These are phyloP conservation scores for Rhododendron mucronatum DNA, from an alignment of 148 eudicot species.

Conservation along the genomic window DNA sequence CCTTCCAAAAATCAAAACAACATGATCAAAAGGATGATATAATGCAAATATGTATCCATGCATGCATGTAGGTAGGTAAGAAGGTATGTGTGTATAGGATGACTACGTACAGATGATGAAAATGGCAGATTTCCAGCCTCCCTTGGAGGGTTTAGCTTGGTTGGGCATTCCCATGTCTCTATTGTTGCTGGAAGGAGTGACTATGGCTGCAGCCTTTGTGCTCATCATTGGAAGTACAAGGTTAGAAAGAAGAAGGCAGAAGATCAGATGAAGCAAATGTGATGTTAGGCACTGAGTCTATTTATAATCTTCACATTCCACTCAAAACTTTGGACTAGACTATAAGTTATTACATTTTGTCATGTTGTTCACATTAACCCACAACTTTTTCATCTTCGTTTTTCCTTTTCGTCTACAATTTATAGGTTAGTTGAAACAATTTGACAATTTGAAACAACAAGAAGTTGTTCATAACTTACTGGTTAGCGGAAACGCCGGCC, in stretches of 20 bases:
- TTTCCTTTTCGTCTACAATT: too few relatives aligned
- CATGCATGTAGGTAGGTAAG: neutral
- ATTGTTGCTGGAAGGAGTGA: neutral
- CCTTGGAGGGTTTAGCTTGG: conserved; percentile 11
- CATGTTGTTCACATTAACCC: too few relatives aligned
- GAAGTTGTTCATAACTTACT: too few relatives aligned
- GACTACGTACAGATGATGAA: conserved; percentile 43
- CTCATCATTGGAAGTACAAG: neutral
- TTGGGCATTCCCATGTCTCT: neutral
- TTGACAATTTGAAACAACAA: too few relatives aligned
- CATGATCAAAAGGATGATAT: neutral
- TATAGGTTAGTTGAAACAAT: too few relatives aligned
- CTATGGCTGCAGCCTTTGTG: neutral
- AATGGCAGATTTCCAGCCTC: conserved; percentile 56
- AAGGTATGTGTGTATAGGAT: neutral
- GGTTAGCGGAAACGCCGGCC: too few relatives aligned
- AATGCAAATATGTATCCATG: neutral
- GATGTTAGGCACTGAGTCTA: neutral
- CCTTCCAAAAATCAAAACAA: neutral
- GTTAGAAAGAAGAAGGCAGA: neutral
- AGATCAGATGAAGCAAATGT: neutral
- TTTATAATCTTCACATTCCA: neutral
- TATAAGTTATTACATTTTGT: too few relatives aligned
- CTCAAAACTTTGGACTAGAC: too few relatives aligned
- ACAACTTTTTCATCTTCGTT: too few relatives aligned